These are phyloP conservation scores for Ophiobolus disseminans DNA, from an alignment of 2,329 filamentous ascomycete genomes.

Conservation along the genomic window DNA sequence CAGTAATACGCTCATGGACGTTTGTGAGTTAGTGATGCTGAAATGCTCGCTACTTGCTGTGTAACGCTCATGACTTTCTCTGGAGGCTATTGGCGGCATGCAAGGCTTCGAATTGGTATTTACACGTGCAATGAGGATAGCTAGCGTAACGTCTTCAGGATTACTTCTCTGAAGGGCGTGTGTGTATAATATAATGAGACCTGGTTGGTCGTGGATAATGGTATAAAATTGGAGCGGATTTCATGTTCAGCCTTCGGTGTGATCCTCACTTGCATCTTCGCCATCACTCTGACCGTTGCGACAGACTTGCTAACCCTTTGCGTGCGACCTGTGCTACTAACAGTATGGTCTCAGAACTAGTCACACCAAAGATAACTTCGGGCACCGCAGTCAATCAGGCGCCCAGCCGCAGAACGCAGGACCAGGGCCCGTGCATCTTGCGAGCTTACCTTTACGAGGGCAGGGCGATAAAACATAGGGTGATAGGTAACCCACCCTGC, in stretches of 20 bases:
- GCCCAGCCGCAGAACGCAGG: too few relatives aligned
- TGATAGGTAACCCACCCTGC: too few relatives aligned
- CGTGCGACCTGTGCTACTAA: too few relatives aligned
- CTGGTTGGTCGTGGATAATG: constrained; percentile 2
- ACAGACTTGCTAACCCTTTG: neutral
- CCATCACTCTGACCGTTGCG: neutral
- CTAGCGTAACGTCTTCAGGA: neutral
- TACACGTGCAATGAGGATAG: constrained; percentile 1
- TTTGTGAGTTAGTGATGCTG: constrained; percentile 23
- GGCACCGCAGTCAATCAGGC: too few relatives aligned
- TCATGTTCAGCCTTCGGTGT: too few relatives aligned
- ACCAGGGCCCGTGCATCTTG: too few relatives aligned
- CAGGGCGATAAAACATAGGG: too few relatives aligned
- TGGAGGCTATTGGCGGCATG: neutral
- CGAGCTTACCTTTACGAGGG: too few relatives aligned
- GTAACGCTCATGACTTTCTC: constrained; percentile 5
- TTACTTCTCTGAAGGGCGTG: neutral
- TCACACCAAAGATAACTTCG: too few relatives aligned
- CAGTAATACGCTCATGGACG: constrained; percentile 7
- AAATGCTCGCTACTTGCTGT: constrained; percentile 27
- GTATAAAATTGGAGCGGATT: constrained; percentile 2
- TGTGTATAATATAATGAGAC: constrained; percentile 9
- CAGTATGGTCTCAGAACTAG: too few relatives aligned
- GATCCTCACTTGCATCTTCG: too few relatives aligned
- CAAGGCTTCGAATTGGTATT: neutral